phyloP scores from a whole-genome alignment of 192 early-diverging fungal species.

The Coemansia sp. region DNA sequence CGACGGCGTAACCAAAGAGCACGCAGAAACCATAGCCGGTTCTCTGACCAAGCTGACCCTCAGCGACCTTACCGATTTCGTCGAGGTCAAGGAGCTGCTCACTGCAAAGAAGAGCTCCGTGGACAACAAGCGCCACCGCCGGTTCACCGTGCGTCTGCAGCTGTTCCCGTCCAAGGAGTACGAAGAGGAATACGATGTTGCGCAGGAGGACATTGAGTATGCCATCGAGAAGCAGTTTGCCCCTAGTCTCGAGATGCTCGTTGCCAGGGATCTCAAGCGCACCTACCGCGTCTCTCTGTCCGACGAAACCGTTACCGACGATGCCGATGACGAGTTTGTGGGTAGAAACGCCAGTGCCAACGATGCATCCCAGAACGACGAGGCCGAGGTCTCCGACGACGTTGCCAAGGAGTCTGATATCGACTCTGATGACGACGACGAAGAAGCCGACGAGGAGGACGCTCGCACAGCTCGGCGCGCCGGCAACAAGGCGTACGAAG shows the following conservation, averaged over 20 bases:
- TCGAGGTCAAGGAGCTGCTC: constrained; percentile 78
- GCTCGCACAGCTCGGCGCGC: constrained; percentile 60
- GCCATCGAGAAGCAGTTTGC: constrained; percentile 75
- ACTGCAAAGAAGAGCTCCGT: constrained; percentile 45
- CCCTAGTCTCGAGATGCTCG: constrained; percentile 67
- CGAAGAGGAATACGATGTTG: constrained; percentile 71
- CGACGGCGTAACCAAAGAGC: constrained; percentile 61
- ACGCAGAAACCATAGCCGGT: constrained; percentile 64
- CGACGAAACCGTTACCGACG: constrained; percentile 33
- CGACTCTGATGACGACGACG: constrained; percentile 53
- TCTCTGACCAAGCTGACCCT: constrained; percentile 73
- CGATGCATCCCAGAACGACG: constrained; percentile 7
- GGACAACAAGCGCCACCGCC: constrained; percentile 60
- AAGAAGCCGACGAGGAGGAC: constrained; percentile 72
- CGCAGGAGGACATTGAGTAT: constrained; percentile 62
- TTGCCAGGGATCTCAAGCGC: constrained; percentile 76
- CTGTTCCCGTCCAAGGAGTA: constrained; percentile 83
- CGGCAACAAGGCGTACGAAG: constrained; percentile 76
- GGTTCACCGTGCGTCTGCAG: constrained; percentile 76
- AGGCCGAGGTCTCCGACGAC: constrained; percentile 12
- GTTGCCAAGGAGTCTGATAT: constrained; percentile 35
- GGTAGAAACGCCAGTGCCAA: constrained; percentile 16
- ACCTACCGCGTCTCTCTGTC: constrained; percentile 45
- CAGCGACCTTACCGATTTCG: constrained; percentile 80
- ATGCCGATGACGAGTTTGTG: constrained; percentile 13